phyloP scores from a whole-genome alignment of 257 asterid genomes.

The Phtheirospermum japonicum region DNA sequence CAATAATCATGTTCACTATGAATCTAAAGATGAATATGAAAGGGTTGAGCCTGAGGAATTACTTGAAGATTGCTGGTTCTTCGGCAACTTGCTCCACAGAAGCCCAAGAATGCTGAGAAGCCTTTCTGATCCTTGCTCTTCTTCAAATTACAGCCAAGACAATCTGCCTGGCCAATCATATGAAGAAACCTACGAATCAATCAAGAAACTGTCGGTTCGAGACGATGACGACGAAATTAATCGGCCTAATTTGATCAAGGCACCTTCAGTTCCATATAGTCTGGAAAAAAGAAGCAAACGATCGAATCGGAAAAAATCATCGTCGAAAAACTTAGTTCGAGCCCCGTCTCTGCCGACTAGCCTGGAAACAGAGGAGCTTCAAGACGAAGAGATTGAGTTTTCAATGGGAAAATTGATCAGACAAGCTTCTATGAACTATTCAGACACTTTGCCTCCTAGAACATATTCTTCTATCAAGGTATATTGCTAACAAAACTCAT shows the following conservation, averaged over 20 bases:
- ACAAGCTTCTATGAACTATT: slow-evolving; percentile 55
- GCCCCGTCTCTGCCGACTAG: slow-evolving; percentile 54
- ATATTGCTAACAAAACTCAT: neutral
- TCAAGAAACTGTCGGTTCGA: slow-evolving; percentile 30
- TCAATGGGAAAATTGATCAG: slow-evolving; percentile 62
- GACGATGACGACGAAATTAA: neutral
- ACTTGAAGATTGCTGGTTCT: slow-evolving; percentile 72
- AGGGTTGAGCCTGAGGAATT: slow-evolving; percentile 52
- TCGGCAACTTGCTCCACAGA: slow-evolving; percentile 52
- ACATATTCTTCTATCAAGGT: slow-evolving; percentile 30
- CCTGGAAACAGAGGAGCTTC: slow-evolving; percentile 23
- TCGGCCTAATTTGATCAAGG: slow-evolving; percentile 27
- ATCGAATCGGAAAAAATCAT: slow-evolving; percentile 20
- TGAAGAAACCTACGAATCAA: slow-evolving; percentile 54
- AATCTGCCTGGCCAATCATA: slow-evolving; percentile 37
- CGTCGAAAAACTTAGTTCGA: slow-evolving; percentile 30
- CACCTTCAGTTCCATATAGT: slow-evolving; percentile 40
- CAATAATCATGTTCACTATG: slow-evolving; percentile 25
- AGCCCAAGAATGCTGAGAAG: slow-evolving; percentile 54
- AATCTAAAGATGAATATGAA: slow-evolving; percentile 24
- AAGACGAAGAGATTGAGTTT: slow-evolving; percentile 46
- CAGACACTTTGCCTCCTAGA: slow-evolving; percentile 39
- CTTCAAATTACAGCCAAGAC: slow-evolving; percentile 28
- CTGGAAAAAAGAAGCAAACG: slow-evolving; percentile 22
- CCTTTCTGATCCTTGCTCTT: slow-evolving; percentile 57